Conservation (phyloP, 306 rosid species). For the Vigna reflexopilosa region DNA sequence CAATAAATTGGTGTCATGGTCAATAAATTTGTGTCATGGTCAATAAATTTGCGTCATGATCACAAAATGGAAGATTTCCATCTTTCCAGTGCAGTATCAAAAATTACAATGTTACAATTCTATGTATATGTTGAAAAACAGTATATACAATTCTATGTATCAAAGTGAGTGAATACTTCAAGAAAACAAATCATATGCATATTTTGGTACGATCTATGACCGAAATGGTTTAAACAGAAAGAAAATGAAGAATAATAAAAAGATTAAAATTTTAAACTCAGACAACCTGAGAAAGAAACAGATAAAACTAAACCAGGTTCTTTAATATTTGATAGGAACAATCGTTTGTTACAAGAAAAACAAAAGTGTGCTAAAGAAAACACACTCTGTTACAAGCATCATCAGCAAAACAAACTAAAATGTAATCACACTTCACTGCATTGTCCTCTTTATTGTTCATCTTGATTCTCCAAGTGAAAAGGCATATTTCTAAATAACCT, state of each 20-base stretch:
- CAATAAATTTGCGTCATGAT: not conserved
- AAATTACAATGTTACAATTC: no score
- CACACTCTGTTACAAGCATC: not conserved
- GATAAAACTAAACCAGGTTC: slow-evolving; percentile 28
- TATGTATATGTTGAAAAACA: no score
- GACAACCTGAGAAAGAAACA: no score
- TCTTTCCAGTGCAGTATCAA: no score
- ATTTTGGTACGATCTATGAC: no score
- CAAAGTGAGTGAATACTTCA: not conserved
- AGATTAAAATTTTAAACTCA: no score
- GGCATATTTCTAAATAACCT: not conserved
- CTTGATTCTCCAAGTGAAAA: slow-evolving; percentile 5
- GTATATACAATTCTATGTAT: no score
- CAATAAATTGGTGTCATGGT: not conserved
- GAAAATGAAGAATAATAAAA: no score
- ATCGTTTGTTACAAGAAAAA: slow-evolving; percentile 20
- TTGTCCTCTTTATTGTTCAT: slow-evolving; percentile 20
- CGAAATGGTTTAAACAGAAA: no score
- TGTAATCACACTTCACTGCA: slow-evolving; percentile 31
- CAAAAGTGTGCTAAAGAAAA: slow-evolving; percentile 24
- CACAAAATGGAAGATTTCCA: no score
- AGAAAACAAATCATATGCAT: no score
- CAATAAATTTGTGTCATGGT: no score
- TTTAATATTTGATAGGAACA: slow-evolving; percentile 26
- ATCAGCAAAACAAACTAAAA: slow-evolving; percentile 29